Percentiles rank a stretch among this genome's conserved stretches.
These are phyloP conservation scores for Arctostaphylos glauca DNA, from an alignment of 148 eudicot species.

Conservation along the genomic window DNA sequence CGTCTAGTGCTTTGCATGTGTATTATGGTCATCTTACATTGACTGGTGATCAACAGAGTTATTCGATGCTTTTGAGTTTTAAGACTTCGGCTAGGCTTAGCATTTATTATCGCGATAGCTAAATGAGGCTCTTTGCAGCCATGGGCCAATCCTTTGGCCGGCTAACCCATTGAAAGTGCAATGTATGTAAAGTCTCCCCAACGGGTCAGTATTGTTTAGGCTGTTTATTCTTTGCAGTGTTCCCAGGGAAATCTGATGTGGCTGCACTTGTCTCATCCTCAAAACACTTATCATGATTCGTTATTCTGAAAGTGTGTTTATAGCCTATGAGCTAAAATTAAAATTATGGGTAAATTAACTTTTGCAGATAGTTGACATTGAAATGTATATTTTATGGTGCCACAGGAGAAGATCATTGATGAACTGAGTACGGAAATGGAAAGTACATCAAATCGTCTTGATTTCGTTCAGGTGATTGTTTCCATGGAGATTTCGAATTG, in stretches of 20 bases:
- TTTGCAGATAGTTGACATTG: not conserved
- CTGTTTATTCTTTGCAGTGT: not conserved
- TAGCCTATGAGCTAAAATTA: not conserved
- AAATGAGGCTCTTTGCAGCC: not conserved
- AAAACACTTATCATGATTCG: not conserved
- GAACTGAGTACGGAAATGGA: slow-evolving; percentile 93
- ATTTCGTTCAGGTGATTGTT: slow-evolving; percentile 81
- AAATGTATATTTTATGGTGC: slow-evolving; percentile 14
- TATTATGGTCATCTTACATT: not conserved
- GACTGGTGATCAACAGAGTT: not conserved
- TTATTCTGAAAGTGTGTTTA: too few relatives aligned
- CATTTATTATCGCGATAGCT: not conserved
- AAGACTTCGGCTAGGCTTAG: not conserved
- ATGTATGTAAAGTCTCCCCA: not conserved
- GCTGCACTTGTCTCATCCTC: not conserved
- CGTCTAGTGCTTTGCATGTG: too few relatives aligned
- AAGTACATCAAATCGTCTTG: slow-evolving; percentile 87
- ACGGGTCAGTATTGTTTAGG: too few relatives aligned
- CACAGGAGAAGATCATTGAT: slow-evolving; percentile 85
- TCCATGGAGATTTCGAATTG: not conserved
- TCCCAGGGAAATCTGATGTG: not conserved
- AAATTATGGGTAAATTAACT: not conserved
- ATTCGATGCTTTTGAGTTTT: not conserved
- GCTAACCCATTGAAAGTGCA: not conserved
- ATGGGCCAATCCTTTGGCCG: not conserved